A percentile compares a stretch with the other conserved stretches of the same genome.
Conservation (phyloP, 2,329 filamentous ascomycete species). For the Pyrenophora graminea region DNA sequence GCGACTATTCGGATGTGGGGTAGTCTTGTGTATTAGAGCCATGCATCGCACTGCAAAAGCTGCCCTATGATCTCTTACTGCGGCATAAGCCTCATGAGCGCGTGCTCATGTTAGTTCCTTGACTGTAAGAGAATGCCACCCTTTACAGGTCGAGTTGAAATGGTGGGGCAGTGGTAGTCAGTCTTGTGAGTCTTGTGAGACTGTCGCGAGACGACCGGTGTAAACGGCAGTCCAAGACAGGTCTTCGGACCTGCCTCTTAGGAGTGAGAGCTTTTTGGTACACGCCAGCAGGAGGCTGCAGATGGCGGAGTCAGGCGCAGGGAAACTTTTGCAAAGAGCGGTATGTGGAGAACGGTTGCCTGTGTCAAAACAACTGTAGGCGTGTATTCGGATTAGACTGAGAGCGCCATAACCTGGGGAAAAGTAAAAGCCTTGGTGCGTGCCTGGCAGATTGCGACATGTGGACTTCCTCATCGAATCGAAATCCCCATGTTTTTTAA, state of each 20-base stretch:
- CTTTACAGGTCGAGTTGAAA: neutral
- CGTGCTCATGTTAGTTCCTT: conserved; percentile 26
- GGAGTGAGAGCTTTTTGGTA: conserved; percentile 8
- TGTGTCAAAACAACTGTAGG: neutral
- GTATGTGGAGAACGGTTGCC: conserved; percentile 8
- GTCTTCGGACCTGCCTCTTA: conserved; percentile 19
- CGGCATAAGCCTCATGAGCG: conserved; percentile 24
- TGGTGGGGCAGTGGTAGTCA: neutral
- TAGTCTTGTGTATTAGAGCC: conserved; percentile 9
- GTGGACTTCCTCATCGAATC: conserved; percentile 2
- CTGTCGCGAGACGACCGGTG: conserved; percentile 21
- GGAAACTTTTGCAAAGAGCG: neutral
- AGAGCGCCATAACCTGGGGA: conserved; percentile 19
- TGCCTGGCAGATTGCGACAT: conserved; percentile 28
- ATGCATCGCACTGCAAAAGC: conserved; percentile 25
- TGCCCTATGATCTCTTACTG: conserved; percentile 30
- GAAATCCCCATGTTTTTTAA: conserved; percentile 19
- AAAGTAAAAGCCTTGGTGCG: conserved; percentile 14
- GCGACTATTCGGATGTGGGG: conserved; percentile 12
- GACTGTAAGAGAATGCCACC: conserved; percentile 19
- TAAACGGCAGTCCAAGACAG: conserved; percentile 1
- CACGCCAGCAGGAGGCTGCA: conserved; percentile 2
- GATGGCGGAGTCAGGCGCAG: conserved; percentile 4
- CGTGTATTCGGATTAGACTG: conserved; percentile 19
- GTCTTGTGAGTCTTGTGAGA: conserved; percentile 28